Base-by-base conservation (phyloP, 1,284 basidiomycete genomes). In the Heimioporus retisporus region DNA sequence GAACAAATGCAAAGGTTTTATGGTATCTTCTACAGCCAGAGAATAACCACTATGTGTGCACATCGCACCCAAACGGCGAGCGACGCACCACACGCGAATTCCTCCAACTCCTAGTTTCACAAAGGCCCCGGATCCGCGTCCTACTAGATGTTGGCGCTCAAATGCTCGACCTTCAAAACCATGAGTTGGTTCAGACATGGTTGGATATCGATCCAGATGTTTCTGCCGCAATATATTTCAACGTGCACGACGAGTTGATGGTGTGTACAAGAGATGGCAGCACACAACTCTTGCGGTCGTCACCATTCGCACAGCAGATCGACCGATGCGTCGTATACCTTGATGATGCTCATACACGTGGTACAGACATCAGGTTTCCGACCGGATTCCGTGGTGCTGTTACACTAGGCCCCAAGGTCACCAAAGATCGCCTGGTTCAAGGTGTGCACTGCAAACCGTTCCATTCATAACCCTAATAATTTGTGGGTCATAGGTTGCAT, bases 321-420 rank as follows among this genome's bases (percentile, higher is more conserved):
- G 78, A 81, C n/a, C 74, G 79, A 63, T 85, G 84, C 59, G 66
- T 86, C 7, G 74, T 87, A 3, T 88, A 88, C 68, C 81, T 88
- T 0, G 87, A 88, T 59, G 87, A 88, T 69, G 84, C 83, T 0
- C 86, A 88, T 69, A 88, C 86, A 1, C 75, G 87, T 42, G 86
- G 86, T 4, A 88, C 85, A 0, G 87, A 88, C 69, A 73, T 88
- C 25, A 86, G 83, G 60, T 74, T 88, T 46, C 85, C 87, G 4
- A 53, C 16, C 1, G 65, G 78, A n/a, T 79, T 77, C 51, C 79
- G 84, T 15, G 86, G 86, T 16, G 82, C 81, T 5, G 85, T 48
- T 21, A 48, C 46, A 11, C 46, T 48, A 6, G 46, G 46, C 21
- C 46, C 46, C 46, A 48, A 48, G 21, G 46, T 48, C 7, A 48